Percentiles rank a stretch among this genome's conserved stretches.
These are phyloP conservation scores for Fraxinus sp. DNA, from an alignment of 305 asterid genomes.

Conservation along the genomic window DNA sequence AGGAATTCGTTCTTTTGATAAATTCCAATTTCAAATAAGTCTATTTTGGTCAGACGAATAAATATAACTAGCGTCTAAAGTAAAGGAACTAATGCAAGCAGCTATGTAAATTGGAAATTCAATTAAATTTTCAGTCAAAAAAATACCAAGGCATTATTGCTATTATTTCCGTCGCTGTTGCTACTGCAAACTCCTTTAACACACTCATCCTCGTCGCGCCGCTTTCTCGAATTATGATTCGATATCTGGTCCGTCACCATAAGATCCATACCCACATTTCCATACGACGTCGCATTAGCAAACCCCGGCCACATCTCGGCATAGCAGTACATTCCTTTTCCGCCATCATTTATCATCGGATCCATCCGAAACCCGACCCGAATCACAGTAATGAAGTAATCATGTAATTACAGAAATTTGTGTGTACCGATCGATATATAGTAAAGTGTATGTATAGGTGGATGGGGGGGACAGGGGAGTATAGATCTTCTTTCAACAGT, in stretches of 20 bases:
- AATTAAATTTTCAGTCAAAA: conserved; percentile 16
- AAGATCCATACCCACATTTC: conserved; percentile 50
- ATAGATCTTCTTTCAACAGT: not conserved
- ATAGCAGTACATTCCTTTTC: conserved; percentile 43
- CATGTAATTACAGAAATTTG: conserved; percentile 12
- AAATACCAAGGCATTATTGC: conserved; percentile 36
- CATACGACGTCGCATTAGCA: conserved; percentile 34
- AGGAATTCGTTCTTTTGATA: not conserved
- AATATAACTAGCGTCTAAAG: not conserved
- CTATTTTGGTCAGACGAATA: not conserved
- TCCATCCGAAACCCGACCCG: conserved; percentile 47
- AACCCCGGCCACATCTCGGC: conserved; percentile 82
- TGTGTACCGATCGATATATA: conserved; percentile 20
- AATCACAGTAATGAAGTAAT: conserved; percentile 25
- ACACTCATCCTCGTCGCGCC: conserved; percentile 49
- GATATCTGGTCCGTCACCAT: conserved; percentile 48
- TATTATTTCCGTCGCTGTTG: conserved; percentile 37
- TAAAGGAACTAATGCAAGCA: not conserved
- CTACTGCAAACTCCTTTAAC: conserved; percentile 45
- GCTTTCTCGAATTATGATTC: conserved; percentile 47
- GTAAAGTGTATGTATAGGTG: conserved; percentile 24
- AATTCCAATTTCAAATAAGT: not conserved
- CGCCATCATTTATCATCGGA: conserved; percentile 50
- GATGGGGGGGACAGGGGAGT: conserved; percentile 6
- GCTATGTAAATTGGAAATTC: not conserved